Conservation (phyloP, 2,329 filamentous ascomycete genomes). For the Stemphylium lycopersici region DNA sequence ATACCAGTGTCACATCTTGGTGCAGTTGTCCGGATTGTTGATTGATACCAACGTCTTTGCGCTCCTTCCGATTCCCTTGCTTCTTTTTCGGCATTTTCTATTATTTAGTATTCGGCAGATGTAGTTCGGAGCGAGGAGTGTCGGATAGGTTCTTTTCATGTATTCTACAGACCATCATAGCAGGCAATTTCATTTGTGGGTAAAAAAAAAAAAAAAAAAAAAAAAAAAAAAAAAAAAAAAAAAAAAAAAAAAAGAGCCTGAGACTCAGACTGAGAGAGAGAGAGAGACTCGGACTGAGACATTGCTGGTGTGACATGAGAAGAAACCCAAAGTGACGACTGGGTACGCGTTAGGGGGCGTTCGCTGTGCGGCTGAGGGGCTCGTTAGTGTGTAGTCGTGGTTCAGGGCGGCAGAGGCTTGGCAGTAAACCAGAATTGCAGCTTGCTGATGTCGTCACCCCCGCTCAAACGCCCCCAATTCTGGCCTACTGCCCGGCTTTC, state of each 20-base stretch:
- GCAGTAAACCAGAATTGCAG: conserved; percentile 21
- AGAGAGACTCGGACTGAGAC: too few relatives aligned
- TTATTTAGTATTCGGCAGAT: conserved; percentile 48
- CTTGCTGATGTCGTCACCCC: conserved; percentile 46
- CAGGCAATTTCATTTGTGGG: conserved; percentile 50
- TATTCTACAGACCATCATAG: conserved; percentile 51
- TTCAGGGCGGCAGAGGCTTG: conserved; percentile 23
- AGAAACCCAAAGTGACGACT: background rate
- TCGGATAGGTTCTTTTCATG: conserved; percentile 46
- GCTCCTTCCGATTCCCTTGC: conserved; percentile 46
- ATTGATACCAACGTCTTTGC: conserved; percentile 54
- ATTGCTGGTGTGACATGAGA: conserved; percentile 5
- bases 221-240: conserved; percentile 12
- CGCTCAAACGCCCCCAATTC: conserved; percentile 37
- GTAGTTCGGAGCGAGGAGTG: conserved; percentile 41
- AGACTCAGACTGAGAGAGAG: background rate
- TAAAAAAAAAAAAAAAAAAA: conserved; percentile 8
- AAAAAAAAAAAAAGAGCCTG: conserved; percentile 6
- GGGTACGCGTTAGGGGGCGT: background rate
- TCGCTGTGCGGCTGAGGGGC: conserved; percentile 30
- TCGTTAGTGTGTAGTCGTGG: conserved; percentile 20
- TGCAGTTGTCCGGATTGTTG: conserved; percentile 50
- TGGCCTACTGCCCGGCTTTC: conserved; percentile 39
- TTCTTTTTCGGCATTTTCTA: conserved; percentile 42
- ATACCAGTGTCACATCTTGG: conserved; percentile 42